These are phyloP conservation scores for Pythium coloratum DNA, from an alignment of 352 stramenopile genomes.

Conservation along the genomic window DNA sequence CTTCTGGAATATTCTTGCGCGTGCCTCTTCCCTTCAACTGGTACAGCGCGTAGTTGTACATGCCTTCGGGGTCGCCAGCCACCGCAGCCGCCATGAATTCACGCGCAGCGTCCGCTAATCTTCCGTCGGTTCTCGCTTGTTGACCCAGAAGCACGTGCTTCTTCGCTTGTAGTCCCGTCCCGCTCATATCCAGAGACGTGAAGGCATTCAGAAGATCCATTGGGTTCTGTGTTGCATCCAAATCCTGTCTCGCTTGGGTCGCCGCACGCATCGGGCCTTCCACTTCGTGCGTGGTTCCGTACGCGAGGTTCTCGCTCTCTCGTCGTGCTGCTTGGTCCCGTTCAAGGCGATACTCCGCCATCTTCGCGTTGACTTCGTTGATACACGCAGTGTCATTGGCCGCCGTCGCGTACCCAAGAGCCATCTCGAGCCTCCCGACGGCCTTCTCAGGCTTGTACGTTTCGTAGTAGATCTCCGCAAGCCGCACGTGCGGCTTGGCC, in stretches of 20 bases:
- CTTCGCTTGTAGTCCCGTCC: background rate
- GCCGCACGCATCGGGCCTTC: background rate
- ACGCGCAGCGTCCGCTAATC: constrained; percentile 3
- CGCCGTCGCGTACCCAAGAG: background rate
- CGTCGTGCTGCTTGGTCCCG: background rate
- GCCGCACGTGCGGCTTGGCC: constrained; percentile 11
- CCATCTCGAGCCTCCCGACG: constrained; percentile 5
- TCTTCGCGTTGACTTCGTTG: constrained; percentile 1
- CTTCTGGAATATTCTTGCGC: constrained; percentile 7
- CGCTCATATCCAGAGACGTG: background rate
- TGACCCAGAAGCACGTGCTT: constrained; percentile 10
- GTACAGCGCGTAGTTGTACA: constrained; percentile 14
- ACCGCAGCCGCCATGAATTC: constrained; percentile 5
- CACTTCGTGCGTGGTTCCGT: background rate
- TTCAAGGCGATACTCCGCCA: constrained; percentile 9
- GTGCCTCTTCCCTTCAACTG: constrained; percentile 3
- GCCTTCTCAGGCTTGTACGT: constrained; percentile 9
- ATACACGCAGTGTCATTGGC: background rate
- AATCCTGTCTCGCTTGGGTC: background rate
- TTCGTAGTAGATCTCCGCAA: constrained; percentile 8
- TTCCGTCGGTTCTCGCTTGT: background rate
- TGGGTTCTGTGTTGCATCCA: background rate
- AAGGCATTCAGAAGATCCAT: background rate
- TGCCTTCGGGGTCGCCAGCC: constrained; percentile 7
- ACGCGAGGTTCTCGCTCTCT: constrained; percentile 16